phyloP scores from a whole-genome alignment of 2,329 filamentous ascomycete species.

The Pseudocercospora macadamiae region DNA sequence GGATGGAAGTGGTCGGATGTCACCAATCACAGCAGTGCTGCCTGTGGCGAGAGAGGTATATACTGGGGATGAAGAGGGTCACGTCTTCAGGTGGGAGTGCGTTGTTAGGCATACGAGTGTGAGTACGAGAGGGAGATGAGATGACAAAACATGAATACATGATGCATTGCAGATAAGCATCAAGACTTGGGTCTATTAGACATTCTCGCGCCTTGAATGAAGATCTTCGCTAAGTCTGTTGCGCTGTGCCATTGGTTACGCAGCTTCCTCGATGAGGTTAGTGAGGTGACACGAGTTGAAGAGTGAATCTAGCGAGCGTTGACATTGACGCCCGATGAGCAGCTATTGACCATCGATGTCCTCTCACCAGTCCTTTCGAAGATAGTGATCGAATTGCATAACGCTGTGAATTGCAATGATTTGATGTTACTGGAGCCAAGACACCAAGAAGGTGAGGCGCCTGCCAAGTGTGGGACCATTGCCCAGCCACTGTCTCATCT shows the following conservation, averaged over 20 bases:
- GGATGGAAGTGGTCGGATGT: slow-evolving; percentile 68
- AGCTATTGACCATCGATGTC: no score
- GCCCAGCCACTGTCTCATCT: neutral
- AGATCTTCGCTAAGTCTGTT: neutral
- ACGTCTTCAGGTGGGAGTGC: slow-evolving; percentile 60
- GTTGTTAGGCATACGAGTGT: slow-evolving; percentile 30
- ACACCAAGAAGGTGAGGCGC: neutral
- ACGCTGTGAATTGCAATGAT: no score
- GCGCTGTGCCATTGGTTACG: neutral
- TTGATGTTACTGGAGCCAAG: no score
- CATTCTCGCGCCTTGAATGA: no score
- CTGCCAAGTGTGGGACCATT: neutral
- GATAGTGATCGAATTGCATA: no score
- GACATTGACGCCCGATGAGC: no score
- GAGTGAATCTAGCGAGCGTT: neutral
- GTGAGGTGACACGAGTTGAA: neutral
- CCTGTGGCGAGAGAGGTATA: slow-evolving; percentile 84
- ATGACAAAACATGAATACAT: no score
- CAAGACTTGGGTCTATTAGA: no score
- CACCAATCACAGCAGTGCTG: slow-evolving; percentile 82
- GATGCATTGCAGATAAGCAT: no score
- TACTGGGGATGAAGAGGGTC: slow-evolving; percentile 89
- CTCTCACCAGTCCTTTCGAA: no score
- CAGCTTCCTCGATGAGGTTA: neutral
- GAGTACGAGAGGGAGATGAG: slow-evolving; percentile 16